Conservation (phyloP, 2,329 filamentous ascomycete species). For the Epicoccum sorghinum region DNA sequence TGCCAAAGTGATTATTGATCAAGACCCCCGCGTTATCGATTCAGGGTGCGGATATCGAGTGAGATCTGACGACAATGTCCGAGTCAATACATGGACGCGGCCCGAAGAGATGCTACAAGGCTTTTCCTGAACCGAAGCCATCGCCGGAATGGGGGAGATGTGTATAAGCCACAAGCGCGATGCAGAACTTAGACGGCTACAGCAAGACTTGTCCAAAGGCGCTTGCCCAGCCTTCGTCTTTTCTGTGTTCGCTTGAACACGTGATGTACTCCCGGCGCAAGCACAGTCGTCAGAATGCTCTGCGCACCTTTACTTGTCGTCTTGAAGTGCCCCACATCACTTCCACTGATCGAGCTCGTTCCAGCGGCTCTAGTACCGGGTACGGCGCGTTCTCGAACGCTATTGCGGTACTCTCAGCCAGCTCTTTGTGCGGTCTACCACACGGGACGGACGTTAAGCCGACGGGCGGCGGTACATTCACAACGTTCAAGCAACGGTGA, state of each 20-base stretch:
- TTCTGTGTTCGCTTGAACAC: not conserved
- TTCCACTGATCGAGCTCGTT: constrained; percentile 1
- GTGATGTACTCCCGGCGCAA: not conserved
- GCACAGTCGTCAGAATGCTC: constrained; percentile 5
- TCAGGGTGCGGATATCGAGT: constrained; percentile 19
- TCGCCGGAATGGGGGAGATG: not conserved
- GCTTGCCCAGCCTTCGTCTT: not conserved
- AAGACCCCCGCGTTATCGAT: not conserved
- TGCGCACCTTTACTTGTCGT: constrained; percentile 2
- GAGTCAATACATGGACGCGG: not conserved
- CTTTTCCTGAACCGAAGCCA: not conserved
- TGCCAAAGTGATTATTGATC: constrained; percentile 6
- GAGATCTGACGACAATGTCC: constrained; percentile 12
- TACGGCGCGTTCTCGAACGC: constrained; percentile 5
- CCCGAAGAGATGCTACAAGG: not conserved
- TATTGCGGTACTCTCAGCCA: not conserved
- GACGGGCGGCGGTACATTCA: not conserved
- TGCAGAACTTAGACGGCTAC: not conserved
- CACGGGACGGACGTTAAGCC: constrained; percentile 6
- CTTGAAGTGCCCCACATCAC: constrained; percentile 3
- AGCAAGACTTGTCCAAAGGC: not conserved
- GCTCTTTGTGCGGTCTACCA: constrained; percentile 3
- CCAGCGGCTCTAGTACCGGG: not conserved
- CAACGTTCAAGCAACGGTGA: not conserved
- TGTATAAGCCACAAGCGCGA: constrained; percentile 1